These are phyloP conservation scores for Flaveria bidentis DNA, from an alignment of 129 eudicot species.

Conservation along the genomic window DNA sequence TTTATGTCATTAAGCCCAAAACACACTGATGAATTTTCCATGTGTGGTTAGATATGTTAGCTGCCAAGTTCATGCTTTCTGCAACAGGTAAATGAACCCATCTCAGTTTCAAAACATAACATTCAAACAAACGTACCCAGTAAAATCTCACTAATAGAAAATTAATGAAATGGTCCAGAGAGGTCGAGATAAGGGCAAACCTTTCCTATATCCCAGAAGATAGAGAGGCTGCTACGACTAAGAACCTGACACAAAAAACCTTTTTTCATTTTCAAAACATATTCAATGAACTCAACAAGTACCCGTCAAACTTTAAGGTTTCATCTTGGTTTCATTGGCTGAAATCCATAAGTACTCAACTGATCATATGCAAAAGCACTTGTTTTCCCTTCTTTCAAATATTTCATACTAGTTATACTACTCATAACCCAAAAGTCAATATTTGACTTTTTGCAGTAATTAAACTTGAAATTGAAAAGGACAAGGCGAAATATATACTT, in stretches of 20 bases:
- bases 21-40: slow-evolving; percentile 47
- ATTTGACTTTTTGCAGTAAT: slow-evolving; percentile 10
- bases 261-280: background rate
- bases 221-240: too few relatives aligned
- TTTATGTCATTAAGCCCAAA: slow-evolving; percentile 47
- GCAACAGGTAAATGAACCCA: slow-evolving; percentile 23
- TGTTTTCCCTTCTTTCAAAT: background rate
- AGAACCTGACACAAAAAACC: too few relatives aligned
- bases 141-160: too few relatives aligned
- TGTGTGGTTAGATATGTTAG: slow-evolving; percentile 31
- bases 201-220: too few relatives aligned
- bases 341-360: background rate
- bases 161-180: too few relatives aligned
- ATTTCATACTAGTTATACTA: background rate
- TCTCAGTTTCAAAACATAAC: background rate
- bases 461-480: slow-evolving; percentile 7
- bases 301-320: background rate
- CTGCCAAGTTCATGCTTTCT: slow-evolving; percentile 53
- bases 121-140: too few relatives aligned
- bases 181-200: too few relatives aligned
- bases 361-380: background rate
- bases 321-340: background rate
- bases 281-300: background rate
- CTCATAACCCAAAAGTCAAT: slow-evolving; percentile 27
- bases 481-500: slow-evolving; percentile 8